Base-by-base conservation (phyloP, 2,329 filamentous ascomycete genomes). In the Epichloe sylvatica region DNA sequence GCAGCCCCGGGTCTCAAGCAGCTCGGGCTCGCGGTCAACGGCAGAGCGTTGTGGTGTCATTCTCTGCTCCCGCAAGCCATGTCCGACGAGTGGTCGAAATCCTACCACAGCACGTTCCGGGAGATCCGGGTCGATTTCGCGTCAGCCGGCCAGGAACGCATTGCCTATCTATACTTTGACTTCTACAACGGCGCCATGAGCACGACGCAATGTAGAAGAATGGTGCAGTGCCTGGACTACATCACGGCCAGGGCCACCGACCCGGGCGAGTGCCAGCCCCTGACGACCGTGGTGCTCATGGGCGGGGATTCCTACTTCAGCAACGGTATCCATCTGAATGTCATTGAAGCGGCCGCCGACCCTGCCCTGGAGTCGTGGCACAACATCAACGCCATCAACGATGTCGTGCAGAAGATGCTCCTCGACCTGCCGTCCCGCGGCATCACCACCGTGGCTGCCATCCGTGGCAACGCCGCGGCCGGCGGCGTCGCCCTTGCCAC, bases 131-230 rank as follows among this genome's bases (percentile, higher is more conserved):
- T 70, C 12, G 66, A 69, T 30, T 65, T 65, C 39, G 59, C 56
- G 13, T 50, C 55, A 9, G 56, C 57, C 8, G 54, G 57, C 11
- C 42, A 47, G 12, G 49, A 53, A 11, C 59, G 57, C 15, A 56
- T 64, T 6, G 67, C 67, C 0, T 69, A 68, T 48, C 53, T 70
- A n/a, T 64, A 67, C 54, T 70, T 67, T 49, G 60, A 69, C 47
- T 67, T 69, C 47, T 70, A 70, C 59, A 70, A 70, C 49, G 68
- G 68, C 33, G 68, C 68, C 46, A 70, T 70, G 67, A 62, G 65
- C 21, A 69, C 67, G 0, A 52, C 51, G 6, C 65, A 70, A 49
- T 70, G 68, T 54, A 60, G 59, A 12, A 60, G 60, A 8, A 56
- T 70, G 23, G 60, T 65, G 46, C 57, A 61, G 7, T 66, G 65